A percentile compares a stretch with the other conserved stretches of the same genome.
These are phyloP conservation scores for Corinectria fuckeliana DNA, from an alignment of 2,329 filamentous ascomycete genomes.

Conservation along the genomic window DNA sequence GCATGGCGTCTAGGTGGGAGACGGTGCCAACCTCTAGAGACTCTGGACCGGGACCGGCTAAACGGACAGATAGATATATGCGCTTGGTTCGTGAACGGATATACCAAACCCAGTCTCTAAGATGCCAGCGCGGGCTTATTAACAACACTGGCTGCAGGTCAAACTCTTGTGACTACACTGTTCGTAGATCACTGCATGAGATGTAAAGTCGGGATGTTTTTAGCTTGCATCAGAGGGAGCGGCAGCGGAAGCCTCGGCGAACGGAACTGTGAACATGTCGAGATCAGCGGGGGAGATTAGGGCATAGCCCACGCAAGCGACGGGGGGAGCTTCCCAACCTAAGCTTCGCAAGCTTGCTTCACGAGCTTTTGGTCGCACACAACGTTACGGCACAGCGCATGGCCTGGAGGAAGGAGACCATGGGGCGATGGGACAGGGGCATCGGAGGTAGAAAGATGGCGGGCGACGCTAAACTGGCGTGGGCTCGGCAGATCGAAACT, in stretches of 20 bases:
- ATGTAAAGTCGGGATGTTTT: constrained; percentile 11
- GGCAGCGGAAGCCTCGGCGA: constrained; percentile 28
- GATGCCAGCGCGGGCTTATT: constrained; percentile 8
- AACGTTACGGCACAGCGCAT: constrained; percentile 12
- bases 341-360: neutral
- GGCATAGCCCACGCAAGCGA: constrained; percentile 8
- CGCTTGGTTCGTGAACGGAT: neutral
- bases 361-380: constrained; percentile 1
- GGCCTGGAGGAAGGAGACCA: constrained; percentile 13
- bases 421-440: constrained; percentile 22
- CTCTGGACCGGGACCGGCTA: neutral
- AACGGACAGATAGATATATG: neutral
- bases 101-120: constrained; percentile 1
- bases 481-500: constrained; percentile 8
- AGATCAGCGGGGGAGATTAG: constrained; percentile 23
- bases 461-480: constrained; percentile 16
- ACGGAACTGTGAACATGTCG: constrained; percentile 17
- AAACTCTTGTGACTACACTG: constrained; percentile 20
- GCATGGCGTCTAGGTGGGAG: constrained; percentile 20
- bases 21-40: constrained; percentile 1
- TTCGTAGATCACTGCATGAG: constrained; percentile 21
- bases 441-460: constrained; percentile 16
- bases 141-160: constrained; percentile 9
- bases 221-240: constrained; percentile 1
- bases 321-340: constrained; percentile 11